Base-by-base conservation (phyloP, 129 eudicot genomes). In the Ambrosia trifida region DNA sequence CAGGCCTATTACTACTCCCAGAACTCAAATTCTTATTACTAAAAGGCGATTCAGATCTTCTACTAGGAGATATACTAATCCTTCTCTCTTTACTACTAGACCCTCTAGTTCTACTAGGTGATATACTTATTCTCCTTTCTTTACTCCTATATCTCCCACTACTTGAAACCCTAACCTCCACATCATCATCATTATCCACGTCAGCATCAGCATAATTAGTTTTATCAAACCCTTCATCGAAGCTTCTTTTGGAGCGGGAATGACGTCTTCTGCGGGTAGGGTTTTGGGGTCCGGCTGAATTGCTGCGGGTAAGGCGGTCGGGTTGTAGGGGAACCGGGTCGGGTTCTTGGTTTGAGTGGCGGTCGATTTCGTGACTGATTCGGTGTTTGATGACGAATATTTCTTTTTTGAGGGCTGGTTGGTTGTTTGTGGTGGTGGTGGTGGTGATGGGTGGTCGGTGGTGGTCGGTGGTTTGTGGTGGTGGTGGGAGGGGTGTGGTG, bases 31-130 rank as follows among this genome's bases (percentile, higher is more conserved):
- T 40, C 44, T 40, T 40, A 7, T 40, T 76, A 7, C 79, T 16
- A 47, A 78, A 74, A 0, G 99, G 97, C 6, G 97, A 90, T 30
- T 90, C 89, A 38, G 96, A 90, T 86, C 97, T 86, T 59, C 94
- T 84, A n/a, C 81, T 85, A 0, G 99, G 97, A 66, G 99, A 95
- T 71, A 91, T 80, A 64, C 99, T 90, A 33, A 95, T 91, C 74
- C 99, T 86, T 66, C 96, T 80, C 58, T 85, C 96, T 64, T 85
- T 70, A 71, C 85, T 90, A 14, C 86, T 84, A 10, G 88, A 88
- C 31, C 76, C 85, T 78, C 73, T 60, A 32, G 76, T 83, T 78
- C 73, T 60, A 32, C 43, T 31, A 59, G 73, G 63, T 56, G 86
- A 59, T 53, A 80, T 63, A 47, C 45, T 33, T 2, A 74, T 54